Conservation (phyloP, 1,139 yeast species). For the Suhomyces guaymorum region DNA sequence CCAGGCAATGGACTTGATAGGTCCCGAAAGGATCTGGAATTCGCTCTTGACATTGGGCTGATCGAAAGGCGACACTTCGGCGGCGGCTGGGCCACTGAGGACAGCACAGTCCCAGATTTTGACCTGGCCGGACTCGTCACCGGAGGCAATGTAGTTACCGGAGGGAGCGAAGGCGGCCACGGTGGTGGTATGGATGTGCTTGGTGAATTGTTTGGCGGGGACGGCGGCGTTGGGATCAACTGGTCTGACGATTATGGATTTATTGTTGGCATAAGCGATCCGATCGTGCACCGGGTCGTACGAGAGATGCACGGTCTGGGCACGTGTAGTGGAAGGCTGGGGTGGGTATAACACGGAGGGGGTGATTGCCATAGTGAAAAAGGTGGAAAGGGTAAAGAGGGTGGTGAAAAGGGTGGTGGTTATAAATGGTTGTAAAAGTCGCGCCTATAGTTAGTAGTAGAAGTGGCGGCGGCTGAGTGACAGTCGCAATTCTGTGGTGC, state of each 20-base stretch:
- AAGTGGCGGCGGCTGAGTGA: no score
- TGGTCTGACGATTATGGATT: conserved; percentile 72
- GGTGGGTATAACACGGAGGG: conserved; percentile 57
- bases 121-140: conserved; percentile 85
- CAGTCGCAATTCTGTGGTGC: no score
- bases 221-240: conserved; percentile 42
- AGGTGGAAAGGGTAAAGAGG: neutral
- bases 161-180: conserved; percentile 87
- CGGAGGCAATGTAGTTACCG: conserved; percentile 88
- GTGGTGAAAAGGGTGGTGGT: no score
- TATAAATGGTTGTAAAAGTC: no score
- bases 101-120: conserved; percentile 77
- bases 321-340: conserved; percentile 74
- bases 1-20: conserved; percentile 86
- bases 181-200: conserved; percentile 62
- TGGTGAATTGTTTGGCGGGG: conserved; percentile 65
- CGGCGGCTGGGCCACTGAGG: conserved; percentile 38
- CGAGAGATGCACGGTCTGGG: conserved; percentile 68
- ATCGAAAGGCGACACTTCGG: conserved; percentile 26
- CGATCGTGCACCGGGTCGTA: conserved; percentile 69
- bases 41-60: conserved; percentile 76
- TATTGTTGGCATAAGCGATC: conserved; percentile 80
- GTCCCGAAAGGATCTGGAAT: conserved; percentile 77
- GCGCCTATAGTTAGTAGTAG: neutral
- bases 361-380: conserved; percentile 26